Conservation (phyloP, 257 asterid species). For the Verbena officinalis region DNA sequence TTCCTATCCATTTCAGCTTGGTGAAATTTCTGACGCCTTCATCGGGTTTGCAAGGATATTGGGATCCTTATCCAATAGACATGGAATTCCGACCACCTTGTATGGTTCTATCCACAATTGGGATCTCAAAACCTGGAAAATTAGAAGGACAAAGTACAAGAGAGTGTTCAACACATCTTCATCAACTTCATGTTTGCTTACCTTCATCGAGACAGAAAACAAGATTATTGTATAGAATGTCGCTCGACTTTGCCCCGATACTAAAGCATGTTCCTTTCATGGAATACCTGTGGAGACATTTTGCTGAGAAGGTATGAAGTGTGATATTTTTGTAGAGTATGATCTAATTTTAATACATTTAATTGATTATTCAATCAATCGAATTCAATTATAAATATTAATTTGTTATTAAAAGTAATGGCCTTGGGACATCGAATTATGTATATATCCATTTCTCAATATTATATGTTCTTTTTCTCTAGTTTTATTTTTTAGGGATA, state of each 20-base stretch:
- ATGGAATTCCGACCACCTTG: constrained; percentile 87
- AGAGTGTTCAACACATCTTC: constrained; percentile 76
- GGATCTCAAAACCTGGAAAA: constrained; percentile 79
- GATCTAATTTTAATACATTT: too few relatives aligned
- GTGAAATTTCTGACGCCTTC: constrained; percentile 74
- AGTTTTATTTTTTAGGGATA: too few relatives aligned
- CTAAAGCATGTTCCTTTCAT: constrained; percentile 72
- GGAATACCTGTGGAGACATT: constrained; percentile 68
- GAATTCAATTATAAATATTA: too few relatives aligned
- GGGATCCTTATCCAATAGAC: constrained; percentile 88
- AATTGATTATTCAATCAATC: too few relatives aligned
- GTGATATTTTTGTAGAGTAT: too few relatives aligned
- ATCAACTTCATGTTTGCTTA: constrained; percentile 78
- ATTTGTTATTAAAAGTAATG: too few relatives aligned
- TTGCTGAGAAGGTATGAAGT: constrained; percentile 62
- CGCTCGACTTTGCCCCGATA: constrained; percentile 76
- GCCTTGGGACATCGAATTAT: too few relatives aligned
- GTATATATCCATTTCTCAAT: too few relatives aligned
- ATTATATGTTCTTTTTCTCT: too few relatives aligned
- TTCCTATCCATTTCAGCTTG: constrained; percentile 47
- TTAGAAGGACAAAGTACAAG: constrained; percentile 62
- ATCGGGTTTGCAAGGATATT: constrained; percentile 75
- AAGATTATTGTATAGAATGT: constrained; percentile 73
- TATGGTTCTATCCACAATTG: constrained; percentile 72
- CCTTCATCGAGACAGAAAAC: constrained; percentile 75